These are phyloP conservation scores for Diversispora eburnea DNA, from an alignment of 192 early-diverging fungal species.

Conservation along the genomic window DNA sequence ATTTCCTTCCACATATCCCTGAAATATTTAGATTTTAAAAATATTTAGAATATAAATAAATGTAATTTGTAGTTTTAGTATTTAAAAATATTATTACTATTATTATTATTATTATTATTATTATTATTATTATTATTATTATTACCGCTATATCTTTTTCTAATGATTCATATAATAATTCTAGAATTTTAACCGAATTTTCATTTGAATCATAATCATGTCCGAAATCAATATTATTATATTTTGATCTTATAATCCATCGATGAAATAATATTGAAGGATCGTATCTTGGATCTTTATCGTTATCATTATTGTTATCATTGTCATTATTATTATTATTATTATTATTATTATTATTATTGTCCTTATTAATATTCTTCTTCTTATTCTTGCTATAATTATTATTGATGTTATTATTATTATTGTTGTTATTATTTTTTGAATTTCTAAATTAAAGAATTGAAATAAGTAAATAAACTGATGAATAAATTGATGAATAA, in stretches of 20 bases:
- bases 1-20: neutral
- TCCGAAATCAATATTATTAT: neutral
- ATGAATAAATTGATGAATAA: neutral
- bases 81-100: neutral
- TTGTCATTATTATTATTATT: too few relatives aligned
- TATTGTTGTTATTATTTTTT: neutral
- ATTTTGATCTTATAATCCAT: constrained; percentile 16
- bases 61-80: too few relatives aligned
- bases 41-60: neutral
- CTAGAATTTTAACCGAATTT: constrained; percentile 1
- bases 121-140: neutral
- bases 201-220: constrained; percentile 15
- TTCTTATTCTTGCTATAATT: neutral
- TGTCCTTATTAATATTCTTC: too few relatives aligned
- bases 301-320: neutral
- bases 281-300: neutral
- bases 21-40: neutral
- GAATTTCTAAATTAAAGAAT: neutral
- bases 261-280: constrained; percentile 14
- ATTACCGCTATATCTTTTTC: constrained; percentile 11
- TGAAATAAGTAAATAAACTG: neutral
- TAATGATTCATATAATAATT: constrained; percentile 9
- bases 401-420: neutral
- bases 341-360: too few relatives aligned
- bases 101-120: neutral